A percentile compares a stretch with the other conserved stretches of the same genome.
These are phyloP conservation scores for Paramyrothecium sp. DNA, from an alignment of 2,329 filamentous ascomycete species.

Conservation along the genomic window DNA sequence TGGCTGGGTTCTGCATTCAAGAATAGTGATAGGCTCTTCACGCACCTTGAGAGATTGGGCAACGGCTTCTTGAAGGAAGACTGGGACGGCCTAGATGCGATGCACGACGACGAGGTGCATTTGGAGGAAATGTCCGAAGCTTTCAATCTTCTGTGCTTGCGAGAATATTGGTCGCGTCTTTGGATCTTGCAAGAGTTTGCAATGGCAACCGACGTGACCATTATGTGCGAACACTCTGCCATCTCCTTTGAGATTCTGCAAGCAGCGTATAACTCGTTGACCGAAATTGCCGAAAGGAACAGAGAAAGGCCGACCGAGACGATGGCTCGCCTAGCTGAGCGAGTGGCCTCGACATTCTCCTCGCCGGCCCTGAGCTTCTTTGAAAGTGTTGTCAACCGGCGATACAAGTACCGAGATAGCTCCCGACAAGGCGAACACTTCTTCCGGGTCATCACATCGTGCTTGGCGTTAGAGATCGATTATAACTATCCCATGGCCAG, in stretches of 20 bases:
- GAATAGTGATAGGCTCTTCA: constrained; percentile 3
- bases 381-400: constrained; percentile 7
- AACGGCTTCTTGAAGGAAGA: background rate
- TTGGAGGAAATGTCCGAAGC: background rate
- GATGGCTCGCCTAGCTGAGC: background rate
- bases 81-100: background rate
- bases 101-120: background rate
- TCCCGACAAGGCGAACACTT: background rate
- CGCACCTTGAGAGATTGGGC: background rate
- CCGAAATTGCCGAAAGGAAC: background rate
- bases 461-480: constrained; percentile 8
- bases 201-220: constrained; percentile 1
- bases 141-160: constrained; percentile 4
- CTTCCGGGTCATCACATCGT: constrained; percentile 5
- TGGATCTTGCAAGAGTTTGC: constrained; percentile 15
- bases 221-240: constrained; percentile 7
- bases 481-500: constrained; percentile 10
- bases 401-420: background rate
- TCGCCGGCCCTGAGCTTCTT: constrained; percentile 5
- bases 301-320: background rate
- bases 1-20: constrained; percentile 6
- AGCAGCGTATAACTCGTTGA: background rate
- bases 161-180: constrained; percentile 12
- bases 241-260: constrained; percentile 2
- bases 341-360: background rate